Conservation (phyloP, 116 monocot species). For the Posidonia oceanica region DNA sequence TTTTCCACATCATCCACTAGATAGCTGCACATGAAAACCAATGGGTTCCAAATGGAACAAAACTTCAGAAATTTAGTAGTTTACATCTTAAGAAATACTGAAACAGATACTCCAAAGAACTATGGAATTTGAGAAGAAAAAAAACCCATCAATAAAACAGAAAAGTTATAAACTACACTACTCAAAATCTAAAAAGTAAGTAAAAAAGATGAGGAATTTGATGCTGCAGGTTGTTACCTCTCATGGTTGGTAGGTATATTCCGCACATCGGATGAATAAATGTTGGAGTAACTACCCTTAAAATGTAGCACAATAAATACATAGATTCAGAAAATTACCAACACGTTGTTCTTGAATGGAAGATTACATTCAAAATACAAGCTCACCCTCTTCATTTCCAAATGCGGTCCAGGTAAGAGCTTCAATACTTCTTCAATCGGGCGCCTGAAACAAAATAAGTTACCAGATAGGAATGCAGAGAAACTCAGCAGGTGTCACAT, state of each 20-base stretch:
- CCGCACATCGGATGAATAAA: conserved; percentile 27
- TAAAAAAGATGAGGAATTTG: no score
- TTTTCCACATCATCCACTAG: no score
- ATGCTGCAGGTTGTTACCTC: conserved; percentile 27
- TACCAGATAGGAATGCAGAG: conserved; percentile 2
- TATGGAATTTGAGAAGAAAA: no score
- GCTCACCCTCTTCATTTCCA: conserved; percentile 81
- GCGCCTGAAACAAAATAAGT: conserved; percentile 43
- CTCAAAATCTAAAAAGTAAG: no score
- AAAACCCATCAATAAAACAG: no score
- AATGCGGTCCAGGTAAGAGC: conserved; percentile 84
- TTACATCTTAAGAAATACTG: no score
- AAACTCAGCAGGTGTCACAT: background rate
- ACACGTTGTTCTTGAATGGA: background rate
- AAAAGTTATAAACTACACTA: no score
- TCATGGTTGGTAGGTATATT: conserved; percentile 33
- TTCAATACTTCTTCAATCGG: conserved; percentile 89
- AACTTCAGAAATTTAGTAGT: no score
- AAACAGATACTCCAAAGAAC: no score
- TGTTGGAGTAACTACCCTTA: conserved; percentile 40
- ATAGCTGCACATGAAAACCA: no score
- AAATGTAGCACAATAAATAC: background rate
- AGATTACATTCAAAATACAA: background rate
- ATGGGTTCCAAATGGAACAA: no score
- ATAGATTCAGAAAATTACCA: background rate